phyloP scores from a whole-genome alignment of 768 basidiomycete species.

The Rossbeevera mucosa region DNA sequence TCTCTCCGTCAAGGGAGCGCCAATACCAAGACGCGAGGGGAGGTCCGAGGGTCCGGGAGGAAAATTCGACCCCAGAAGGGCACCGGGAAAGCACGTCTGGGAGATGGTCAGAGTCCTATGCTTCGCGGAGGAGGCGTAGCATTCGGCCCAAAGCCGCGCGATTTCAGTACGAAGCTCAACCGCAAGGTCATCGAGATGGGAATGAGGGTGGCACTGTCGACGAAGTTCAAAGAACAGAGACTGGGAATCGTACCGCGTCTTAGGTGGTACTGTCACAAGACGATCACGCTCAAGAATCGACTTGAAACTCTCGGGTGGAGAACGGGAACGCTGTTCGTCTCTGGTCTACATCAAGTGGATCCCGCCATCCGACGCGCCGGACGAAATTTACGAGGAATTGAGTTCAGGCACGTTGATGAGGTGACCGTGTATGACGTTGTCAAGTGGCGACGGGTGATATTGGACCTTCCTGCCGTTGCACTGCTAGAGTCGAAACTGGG shows the following conservation, averaged over 20 bases:
- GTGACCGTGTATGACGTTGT: conserved; percentile 79
- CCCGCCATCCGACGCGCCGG: conserved; percentile 56
- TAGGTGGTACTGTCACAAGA: conserved; percentile 71
- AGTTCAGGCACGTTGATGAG: conserved; percentile 58
- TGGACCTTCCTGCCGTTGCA: conserved; percentile 83
- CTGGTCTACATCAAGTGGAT: conserved; percentile 54
- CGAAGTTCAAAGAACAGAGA: conserved; percentile 68
- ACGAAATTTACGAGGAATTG: conserved; percentile 67
- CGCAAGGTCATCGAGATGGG: conserved; percentile 92
- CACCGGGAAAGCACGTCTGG: conserved; percentile 82
- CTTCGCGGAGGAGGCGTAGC: conserved; percentile 88
- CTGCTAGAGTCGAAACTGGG: conserved; percentile 62
- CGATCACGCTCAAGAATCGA: conserved; percentile 57
- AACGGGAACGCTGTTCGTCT: conserved; percentile 69
- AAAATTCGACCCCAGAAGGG: conserved; percentile 95
- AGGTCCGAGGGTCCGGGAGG: conserved; percentile 83
- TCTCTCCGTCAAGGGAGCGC: conserved; percentile 89
- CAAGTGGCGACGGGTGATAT: conserved; percentile 74
- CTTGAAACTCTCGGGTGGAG: conserved; percentile 62
- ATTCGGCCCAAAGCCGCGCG: conserved; percentile 86
- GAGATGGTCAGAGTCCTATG: conserved; percentile 84
- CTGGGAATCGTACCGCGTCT: conserved; percentile 73
- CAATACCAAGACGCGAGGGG: conserved; percentile 84
- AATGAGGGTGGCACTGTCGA: conserved; percentile 83
- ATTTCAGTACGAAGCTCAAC: conserved; percentile 90